Base-by-base conservation (phyloP, 2,329 filamentous ascomycete genomes). In the Aspergillus vadensis region DNA sequence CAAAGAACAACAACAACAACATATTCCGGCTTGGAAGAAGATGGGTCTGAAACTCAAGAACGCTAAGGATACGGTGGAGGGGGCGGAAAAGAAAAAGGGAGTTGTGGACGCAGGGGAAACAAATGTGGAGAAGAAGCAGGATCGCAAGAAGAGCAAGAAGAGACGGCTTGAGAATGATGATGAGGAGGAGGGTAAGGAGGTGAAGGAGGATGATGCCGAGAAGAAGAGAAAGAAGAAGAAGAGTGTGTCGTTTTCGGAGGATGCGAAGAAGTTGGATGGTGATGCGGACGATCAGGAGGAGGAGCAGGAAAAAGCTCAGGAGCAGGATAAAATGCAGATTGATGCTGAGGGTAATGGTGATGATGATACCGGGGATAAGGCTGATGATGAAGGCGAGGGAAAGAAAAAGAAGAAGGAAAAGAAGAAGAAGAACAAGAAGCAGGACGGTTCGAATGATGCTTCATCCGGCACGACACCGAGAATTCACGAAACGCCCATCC, bases 241-340 rank as follows among this genome's bases (percentile, higher is more conserved):
- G 71, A 86, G 84, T 4, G 87, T 90, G 8, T 83, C 85, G 1
- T 90, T 90, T 70, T 84, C 86, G 1, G 79, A 84, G 7, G 86
- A 88, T 54, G 87, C 86, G 3, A 88, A 89, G 70, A 76, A 73
- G 6, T 74, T 81, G 49, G 85, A 88, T 71, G 85, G 83, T 19
- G 80, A 82, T 61, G 85, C 80, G 58, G 55, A 58, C 3, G 61
- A 54, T 36, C 60, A 61, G n/a, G 17, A 53, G 55, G 19, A 32
- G 5, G 60, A 55, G n/a, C 8, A 41, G 21, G 61, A 54, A 32
- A 58, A 60, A 10, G 21, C 50, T 55, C 19, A 39, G 5, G 59
- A 55, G 21, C 4, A 41, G 21, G 55, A 48, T 10, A n/a, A n/a
- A 39, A 41, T 25, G 48, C 32, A 30, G 27, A 5, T 36, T 14